A percentile compares a stretch with the other conserved stretches of the same genome.
phyloP scores from a whole-genome alignment of 345 rosid genomes.

The Moringa oleifera region DNA sequence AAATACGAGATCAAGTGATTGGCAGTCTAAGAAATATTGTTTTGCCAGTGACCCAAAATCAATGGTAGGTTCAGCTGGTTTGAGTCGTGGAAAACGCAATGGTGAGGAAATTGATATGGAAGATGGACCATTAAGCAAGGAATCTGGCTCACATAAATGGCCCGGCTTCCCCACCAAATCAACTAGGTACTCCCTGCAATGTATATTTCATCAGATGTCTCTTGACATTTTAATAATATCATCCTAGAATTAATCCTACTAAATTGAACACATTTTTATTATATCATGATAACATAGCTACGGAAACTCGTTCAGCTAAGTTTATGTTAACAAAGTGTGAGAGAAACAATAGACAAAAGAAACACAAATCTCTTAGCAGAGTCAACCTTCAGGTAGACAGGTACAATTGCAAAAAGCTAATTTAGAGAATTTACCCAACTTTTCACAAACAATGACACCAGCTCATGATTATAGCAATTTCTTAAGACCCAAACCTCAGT shows the following conservation, averaged over 20 bases:
- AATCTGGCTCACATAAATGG: constrained; percentile 81
- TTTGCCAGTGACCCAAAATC: constrained; percentile 87
- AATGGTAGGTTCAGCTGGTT: constrained; percentile 53
- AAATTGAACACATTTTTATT: background rate
- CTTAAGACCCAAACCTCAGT: too few relatives aligned
- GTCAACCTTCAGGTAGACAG: background rate
- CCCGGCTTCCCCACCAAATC: constrained; percentile 96
- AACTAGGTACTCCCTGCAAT: constrained; percentile 89
- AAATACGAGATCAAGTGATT: constrained; percentile 75
- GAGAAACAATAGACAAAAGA: background rate
- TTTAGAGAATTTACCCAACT: background rate
- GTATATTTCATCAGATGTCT: constrained; percentile 21
- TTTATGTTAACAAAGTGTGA: too few relatives aligned
- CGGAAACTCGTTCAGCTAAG: background rate
- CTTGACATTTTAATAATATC: background rate
- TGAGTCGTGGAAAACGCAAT: constrained; percentile 82
- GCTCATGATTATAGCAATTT: too few relatives aligned
- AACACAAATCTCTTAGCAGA: background rate
- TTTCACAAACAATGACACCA: too few relatives aligned
- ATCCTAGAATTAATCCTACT: background rate
- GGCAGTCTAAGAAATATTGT: constrained; percentile 78
- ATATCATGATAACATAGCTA: background rate
- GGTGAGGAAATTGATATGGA: constrained; percentile 93
- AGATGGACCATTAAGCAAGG: constrained; percentile 94
- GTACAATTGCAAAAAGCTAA: background rate